Evolutionary conservation across 495 filamentous ascomycete species (phyloP), one percentile per base, ranked within the genome.

Genomic region (Talaromyces adpressus): DNA sequence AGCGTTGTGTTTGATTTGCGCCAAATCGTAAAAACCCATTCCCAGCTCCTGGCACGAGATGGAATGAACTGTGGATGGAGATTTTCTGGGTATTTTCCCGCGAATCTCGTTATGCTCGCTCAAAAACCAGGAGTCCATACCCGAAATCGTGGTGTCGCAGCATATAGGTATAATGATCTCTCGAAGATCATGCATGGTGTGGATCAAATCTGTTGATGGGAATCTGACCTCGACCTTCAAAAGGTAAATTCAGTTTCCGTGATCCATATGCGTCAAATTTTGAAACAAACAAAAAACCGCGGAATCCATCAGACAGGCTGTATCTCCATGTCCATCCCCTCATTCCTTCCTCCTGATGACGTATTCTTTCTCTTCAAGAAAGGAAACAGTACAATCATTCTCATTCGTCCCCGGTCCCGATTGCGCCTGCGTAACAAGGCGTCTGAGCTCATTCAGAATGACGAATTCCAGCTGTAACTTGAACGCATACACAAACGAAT

Each of bases 401-500:
- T 41, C 34, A 16, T 60, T 25, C 7, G 23, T 14, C 16, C 6
- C 22, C 18, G 58, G 34, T 14, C 23, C 39, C 22, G 22, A 41
- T 18, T 64, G 60, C 9, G 65, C 62, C 7, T 22, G 51, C 16
- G 18, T 53, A 8, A 69, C 63, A 23, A 72, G 61, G 3, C 65
- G 64, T 63, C 68, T 67, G 49, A 76, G 60, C 60, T 76, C 67
- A 62, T 78, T 78, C 36, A 78, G 62, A 49, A 77, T 72, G 27
- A 71, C 29, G 61, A 76, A 75, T 66, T 78, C 75, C 45, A 78
- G 69, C 62, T 73, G 69, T 30, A 78, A 52, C 56, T 78, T 78
- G 41, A 77, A 59, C 20, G 66, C 62, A 61, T 77, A 77, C 41
- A 74, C 68, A 49, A 71, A 70, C 4, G 70, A 66, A 32, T 77